Evolutionary conservation across 78 protist genomes (phyloP), one percentile per base, ranked within the genome.

Genomic region (Polysphondylium violaceum): DNA sequence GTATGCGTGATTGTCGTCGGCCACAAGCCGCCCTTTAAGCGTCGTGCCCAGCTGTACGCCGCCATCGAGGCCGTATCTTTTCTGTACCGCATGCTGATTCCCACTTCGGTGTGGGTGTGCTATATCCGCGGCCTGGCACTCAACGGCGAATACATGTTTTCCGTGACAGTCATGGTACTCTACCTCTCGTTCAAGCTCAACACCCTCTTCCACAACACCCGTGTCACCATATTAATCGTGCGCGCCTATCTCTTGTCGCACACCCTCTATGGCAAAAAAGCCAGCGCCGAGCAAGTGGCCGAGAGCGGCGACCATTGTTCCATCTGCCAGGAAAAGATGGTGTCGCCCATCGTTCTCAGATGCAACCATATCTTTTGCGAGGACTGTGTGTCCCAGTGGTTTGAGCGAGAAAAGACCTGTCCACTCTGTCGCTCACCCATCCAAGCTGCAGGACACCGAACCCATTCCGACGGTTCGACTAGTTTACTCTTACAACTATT

Each of bases 311-410:
- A 90, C 6, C 58, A 68, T 21, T 90, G 94, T 41, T 31, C 92
- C 56, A 90, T 90, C 58, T 90, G 94, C 50, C 88, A 85, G 35
- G 88, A 85, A 12, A 72, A 59, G 7, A 53, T 81, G 74, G 51
- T 69, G 41, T 68, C 81, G 23, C 94, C 94, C 21, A 77, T 90
- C 3, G 64, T 77, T 8, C 43, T 90, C 16, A 17, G 88, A 35
- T 88, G 88, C 29, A 60, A 79, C 40, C 94, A 90, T 60, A 41
- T 81, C 44, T 90, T 69, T 76, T 90, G 94, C 74, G 94, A 90
- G 51, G 85, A 78, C 19, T 90, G 94, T 60, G 76, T 90, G 0
- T 40, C 64, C 19, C 74, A 71, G 50, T 90, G 94, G 94, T 71
- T 90, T 21, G 90, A 81, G 23, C 56, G 61, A 27, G 86, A 90